Conservation (phyloP, 2,329 filamentous ascomycete genomes). For the Tolypocladium amazonense region DNA sequence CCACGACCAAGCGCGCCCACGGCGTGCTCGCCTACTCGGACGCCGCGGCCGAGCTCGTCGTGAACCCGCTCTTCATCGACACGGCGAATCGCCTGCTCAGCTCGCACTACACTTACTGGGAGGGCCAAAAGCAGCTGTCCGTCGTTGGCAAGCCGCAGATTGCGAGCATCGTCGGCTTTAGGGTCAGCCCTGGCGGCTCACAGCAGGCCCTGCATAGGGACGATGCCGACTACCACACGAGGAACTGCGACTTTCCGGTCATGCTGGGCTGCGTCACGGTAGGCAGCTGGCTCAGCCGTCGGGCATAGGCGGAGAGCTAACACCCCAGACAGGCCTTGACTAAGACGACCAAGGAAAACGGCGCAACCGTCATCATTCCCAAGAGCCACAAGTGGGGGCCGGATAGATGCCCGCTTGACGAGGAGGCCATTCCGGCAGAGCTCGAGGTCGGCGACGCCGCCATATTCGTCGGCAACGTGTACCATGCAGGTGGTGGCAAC, state of each 20-base stretch:
- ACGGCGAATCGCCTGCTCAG: constrained; percentile 22
- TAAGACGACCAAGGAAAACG: constrained; percentile 28
- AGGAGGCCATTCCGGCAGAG: constrained; percentile 27
- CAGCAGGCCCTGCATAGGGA: constrained; percentile 27
- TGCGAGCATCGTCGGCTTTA: constrained; percentile 24
- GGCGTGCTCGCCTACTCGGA: constrained; percentile 26
- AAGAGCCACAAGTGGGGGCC: constrained; percentile 28
- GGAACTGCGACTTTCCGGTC: constrained; percentile 22
- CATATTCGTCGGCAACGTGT: constrained; percentile 26
- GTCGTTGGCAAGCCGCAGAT: constrained; percentile 25
- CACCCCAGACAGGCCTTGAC: constrained; percentile 17
- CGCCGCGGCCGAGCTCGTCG: constrained; percentile 24
- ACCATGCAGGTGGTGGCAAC: constrained; percentile 29
- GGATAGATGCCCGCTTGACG: constrained; percentile 21
- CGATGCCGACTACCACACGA: constrained; percentile 18
- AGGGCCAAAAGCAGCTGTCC: constrained; percentile 17
- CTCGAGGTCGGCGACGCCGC: constrained; percentile 27
- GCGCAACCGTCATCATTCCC: constrained; percentile 29
- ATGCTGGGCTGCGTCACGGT: constrained; percentile 24
- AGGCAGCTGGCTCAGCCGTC: background rate
- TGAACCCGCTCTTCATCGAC: constrained; percentile 21
- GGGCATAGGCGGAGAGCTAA: background rate
- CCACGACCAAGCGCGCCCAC: constrained; percentile 26
- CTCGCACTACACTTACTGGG: constrained; percentile 25
- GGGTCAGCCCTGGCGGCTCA: constrained; percentile 26